Base-by-base conservation (phyloP, 257 asterid species). In the Petrea volubilis region DNA sequence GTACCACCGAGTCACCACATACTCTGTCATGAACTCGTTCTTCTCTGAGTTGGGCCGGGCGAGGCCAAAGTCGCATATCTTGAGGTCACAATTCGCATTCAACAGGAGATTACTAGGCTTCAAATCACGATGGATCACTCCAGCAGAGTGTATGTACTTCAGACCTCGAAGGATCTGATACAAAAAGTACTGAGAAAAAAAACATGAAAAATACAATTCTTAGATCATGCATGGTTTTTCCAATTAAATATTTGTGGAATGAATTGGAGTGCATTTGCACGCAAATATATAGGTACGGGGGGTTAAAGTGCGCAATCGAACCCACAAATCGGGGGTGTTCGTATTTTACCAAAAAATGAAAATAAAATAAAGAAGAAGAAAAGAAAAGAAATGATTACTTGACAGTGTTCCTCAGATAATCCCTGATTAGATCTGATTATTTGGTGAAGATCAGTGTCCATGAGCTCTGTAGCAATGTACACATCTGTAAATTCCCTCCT, bases 401-500 rank as follows among this genome's bases (percentile, higher is more conserved):
- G 99, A 75, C 86, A 84, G 74, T 95, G 99, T 72, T 95, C 99
- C 68, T 95, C 99, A 0, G 99, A 95, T 75, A 95, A 81, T 50
- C 81, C 83, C 64, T 95, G 99, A 77, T 95, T 90, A 15, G 99
- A 95, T 49, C 98, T 93, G 62, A 95, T 95, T 58, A 92, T 95
- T 71, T 95, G 99, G 80, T 95, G 99, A 76, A 95, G 99, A 82
- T 95, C 99, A 0, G 99, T 95, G 65, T 95, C 99, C 99, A 92
- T 95, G 38, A 92, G 89, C 71, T 95, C 99, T 0, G 79, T 76
- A 5, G 90, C 95, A 36, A 83, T 67, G 60, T 92, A 95, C 51
- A 95, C 98, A 80, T 95, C 98, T 34, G 70, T 50, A 77, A 95
- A 95, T 80, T 95, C 97, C 59, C 90, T 85, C 70, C 97, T 81